Evolutionary conservation across 495 filamentous ascomycete genomes (phyloP).

Genomic region (Podospora bellae-mahoneyi): DNA sequence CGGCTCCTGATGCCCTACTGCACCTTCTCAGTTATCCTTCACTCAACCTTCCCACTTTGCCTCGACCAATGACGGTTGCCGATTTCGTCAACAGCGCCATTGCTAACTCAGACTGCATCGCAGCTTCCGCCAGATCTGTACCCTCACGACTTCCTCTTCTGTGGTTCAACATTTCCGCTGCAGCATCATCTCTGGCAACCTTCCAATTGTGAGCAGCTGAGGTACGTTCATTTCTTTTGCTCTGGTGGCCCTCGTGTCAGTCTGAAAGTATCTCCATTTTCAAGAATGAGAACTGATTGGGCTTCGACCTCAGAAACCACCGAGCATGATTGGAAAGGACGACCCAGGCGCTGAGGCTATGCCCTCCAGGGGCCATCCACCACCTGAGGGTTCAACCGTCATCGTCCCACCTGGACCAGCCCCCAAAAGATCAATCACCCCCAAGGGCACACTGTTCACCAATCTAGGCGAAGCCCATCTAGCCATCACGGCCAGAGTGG

Average conservation of each 20-base stretch:
- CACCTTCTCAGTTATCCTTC: not conserved
- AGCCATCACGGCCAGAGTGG: conserved; percentile 28
- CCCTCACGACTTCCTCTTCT: not conserved
- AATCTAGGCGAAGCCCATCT: conserved; percentile 29
- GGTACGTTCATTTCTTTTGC: not conserved
- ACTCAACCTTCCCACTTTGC: not conserved
- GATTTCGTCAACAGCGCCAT: not conserved
- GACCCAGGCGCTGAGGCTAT: not conserved
- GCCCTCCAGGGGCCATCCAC: not conserved
- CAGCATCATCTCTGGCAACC: not conserved
- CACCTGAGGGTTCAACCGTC: not conserved
- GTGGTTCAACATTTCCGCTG: not conserved
- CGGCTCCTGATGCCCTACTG: not conserved
- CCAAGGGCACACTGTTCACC: conserved; percentile 23
- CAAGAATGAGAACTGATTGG: not conserved
- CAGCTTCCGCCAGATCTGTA: not conserved
- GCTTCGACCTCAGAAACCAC: not conserved
- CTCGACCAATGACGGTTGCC: not conserved
- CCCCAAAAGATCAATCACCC: conserved; percentile 18
- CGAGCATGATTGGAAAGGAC: conserved; percentile 17
- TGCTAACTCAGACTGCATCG: not conserved
- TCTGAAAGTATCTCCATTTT: not conserved
- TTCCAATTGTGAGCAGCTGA: not conserved
- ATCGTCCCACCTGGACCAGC: not conserved
- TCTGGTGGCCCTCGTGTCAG: not conserved